A percentile compares a stretch with the other conserved stretches of the same genome.
Conservation (phyloP, 2,329 filamentous ascomycete genomes). For the Aspergillus hiratsukae region DNA sequence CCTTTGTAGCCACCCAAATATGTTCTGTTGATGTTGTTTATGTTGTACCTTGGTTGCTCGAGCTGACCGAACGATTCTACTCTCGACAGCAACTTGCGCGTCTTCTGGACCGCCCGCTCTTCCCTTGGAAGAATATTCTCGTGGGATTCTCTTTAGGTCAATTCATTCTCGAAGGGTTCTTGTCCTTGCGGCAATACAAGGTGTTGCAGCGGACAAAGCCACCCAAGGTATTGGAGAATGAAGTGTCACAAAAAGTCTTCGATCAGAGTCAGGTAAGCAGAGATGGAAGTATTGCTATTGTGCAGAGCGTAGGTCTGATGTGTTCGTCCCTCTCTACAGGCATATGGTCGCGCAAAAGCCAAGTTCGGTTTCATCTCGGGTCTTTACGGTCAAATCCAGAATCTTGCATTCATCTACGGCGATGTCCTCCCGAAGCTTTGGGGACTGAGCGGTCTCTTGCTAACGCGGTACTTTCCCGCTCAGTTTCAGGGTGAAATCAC, state of each 20-base stretch:
- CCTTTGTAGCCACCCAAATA: neutral
- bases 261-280: constrained; percentile 76
- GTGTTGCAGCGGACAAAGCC: constrained; percentile 74
- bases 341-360: constrained; percentile 92
- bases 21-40: neutral
- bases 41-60: constrained; percentile 1
- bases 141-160: constrained; percentile 91
- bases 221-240: constrained; percentile 80
- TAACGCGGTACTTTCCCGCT: constrained; percentile 69
- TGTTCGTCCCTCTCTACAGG: constrained; percentile 41
- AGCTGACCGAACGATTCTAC: constrained; percentile 10
- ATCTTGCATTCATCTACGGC: constrained; percentile 81
- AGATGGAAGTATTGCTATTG: neutral
- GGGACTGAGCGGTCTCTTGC: constrained; percentile 70
- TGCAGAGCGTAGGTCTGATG: neutral
- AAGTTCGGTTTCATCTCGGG: constrained; percentile 78
- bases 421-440: constrained; percentile 89
- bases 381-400: constrained; percentile 82
- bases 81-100: constrained; percentile 62
- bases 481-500: constrained; percentile 88
- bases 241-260: constrained; percentile 84
- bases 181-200: constrained; percentile 84
- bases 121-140: constrained; percentile 97
- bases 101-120: constrained; percentile 83
- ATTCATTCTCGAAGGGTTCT: constrained; percentile 83